These are phyloP conservation scores for Gentiana macrophylla DNA, from an alignment of 257 asterid species.

Conservation along the genomic window DNA sequence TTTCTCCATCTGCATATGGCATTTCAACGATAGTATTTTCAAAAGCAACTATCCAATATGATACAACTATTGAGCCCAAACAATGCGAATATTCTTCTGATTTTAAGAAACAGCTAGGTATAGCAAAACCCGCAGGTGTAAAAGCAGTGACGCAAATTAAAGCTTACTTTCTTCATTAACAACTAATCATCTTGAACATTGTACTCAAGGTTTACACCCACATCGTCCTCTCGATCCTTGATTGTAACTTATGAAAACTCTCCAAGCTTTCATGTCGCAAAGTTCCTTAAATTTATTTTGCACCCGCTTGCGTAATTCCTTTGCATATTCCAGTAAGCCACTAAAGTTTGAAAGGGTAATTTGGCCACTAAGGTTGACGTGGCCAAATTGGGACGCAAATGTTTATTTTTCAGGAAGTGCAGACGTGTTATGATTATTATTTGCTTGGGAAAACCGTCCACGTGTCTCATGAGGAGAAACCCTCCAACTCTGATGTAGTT, in stretches of 20 bases:
- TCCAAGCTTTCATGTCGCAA: conserved; percentile 92
- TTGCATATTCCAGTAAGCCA: conserved; percentile 11
- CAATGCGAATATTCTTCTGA: not conserved
- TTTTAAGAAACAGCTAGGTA: conserved; percentile 45
- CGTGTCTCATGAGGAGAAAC: too few species aligned
- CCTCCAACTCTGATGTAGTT: conserved; percentile 82
- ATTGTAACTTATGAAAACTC: conserved; percentile 59
- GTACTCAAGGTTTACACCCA: conserved; percentile 21
- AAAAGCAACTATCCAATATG: too few species aligned
- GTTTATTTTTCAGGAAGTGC: too few species aligned
- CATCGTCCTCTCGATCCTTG: conserved; percentile 21
- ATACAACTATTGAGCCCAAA: conserved; percentile 20
- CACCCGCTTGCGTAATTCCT: conserved; percentile 63
- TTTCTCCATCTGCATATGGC: too few species aligned
- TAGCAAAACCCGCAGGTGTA: conserved; percentile 28
- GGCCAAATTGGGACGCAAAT: too few species aligned
- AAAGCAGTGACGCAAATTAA: conserved; percentile 34
- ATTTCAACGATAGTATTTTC: too few species aligned
- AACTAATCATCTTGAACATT: conserved; percentile 21
- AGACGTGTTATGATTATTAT: too few species aligned
- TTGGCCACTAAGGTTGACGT: too few species aligned
- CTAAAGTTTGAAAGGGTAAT: not conserved
- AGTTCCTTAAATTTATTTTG: conserved; percentile 69
- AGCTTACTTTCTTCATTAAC: conserved; percentile 35
- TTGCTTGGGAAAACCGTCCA: too few species aligned